These are phyloP conservation scores for Talaromyces pinophilus DNA, from an alignment of 2,329 filamentous ascomycete genomes.

Conservation along the genomic window DNA sequence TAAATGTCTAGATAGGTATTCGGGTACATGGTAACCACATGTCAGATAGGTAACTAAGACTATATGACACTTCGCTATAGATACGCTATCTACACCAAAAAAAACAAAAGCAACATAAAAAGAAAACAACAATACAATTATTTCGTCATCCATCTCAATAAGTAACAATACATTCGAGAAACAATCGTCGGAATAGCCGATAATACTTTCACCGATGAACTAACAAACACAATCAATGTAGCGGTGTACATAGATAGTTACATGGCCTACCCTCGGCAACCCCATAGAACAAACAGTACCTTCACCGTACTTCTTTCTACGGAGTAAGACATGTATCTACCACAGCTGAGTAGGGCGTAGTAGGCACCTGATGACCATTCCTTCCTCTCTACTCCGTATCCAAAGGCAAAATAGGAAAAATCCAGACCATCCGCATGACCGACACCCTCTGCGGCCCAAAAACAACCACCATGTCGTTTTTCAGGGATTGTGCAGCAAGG, in stretches of 20 bases:
- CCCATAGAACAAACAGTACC: constrained; percentile 4
- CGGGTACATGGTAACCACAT: neutral
- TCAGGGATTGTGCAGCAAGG: constrained; percentile 4
- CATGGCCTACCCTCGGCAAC: constrained; percentile 5
- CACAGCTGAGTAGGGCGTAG: neutral
- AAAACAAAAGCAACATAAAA: neutral
- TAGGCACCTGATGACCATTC: constrained; percentile 6
- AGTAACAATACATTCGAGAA: neutral
- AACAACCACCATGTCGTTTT: constrained; percentile 14
- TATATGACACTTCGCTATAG: neutral
- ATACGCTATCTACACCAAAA: neutral
- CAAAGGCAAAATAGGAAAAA: neutral
- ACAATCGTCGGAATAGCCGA: neutral
- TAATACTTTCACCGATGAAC: neutral
- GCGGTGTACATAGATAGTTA: constrained; percentile 16
- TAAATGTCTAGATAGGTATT: neutral
- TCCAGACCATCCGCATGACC: constrained; percentile 24
- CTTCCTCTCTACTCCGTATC: neutral
- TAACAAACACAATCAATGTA: constrained; percentile 3
- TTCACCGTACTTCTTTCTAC: constrained; percentile 5
- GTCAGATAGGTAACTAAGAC: neutral
- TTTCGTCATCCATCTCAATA: neutral
- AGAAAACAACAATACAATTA: neutral
- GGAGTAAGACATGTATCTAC: neutral
- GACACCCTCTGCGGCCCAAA: constrained; percentile 20